These are phyloP conservation scores for Phytopythium montanum DNA, from an alignment of 352 stramenopile genomes.

Conservation along the genomic window DNA sequence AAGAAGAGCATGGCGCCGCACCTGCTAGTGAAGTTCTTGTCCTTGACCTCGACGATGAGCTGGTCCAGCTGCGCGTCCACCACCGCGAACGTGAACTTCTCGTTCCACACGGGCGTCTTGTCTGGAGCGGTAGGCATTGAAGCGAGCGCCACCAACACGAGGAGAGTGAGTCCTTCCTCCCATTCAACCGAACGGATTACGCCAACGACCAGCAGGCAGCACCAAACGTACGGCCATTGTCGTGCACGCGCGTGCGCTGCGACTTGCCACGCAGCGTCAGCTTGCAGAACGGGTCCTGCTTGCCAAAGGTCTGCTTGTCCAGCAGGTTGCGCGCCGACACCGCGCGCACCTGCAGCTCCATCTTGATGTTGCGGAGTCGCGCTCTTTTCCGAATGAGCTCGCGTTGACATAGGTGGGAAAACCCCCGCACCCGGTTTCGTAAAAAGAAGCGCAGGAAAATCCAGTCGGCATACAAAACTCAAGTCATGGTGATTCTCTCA, in stretches of 20 bases:
- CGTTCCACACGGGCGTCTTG: constrained; percentile 74
- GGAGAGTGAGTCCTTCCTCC: background rate
- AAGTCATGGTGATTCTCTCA: background rate
- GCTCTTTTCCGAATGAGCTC: too few relatives aligned
- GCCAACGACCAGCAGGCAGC: background rate
- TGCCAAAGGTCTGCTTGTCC: constrained; percentile 84
- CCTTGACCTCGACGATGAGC: constrained; percentile 72
- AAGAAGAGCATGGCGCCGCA: constrained; percentile 1
- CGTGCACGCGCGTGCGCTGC: constrained; percentile 75
- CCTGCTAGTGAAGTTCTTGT: constrained; percentile 81
- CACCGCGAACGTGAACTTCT: constrained; percentile 79
- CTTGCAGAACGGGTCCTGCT: constrained; percentile 83
- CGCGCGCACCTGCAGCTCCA: constrained; percentile 78
- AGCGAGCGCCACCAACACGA: background rate
- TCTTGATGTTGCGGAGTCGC: constrained; percentile 6
- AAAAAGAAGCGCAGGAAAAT: background rate
- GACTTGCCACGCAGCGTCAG: constrained; percentile 53
- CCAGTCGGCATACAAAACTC: background rate
- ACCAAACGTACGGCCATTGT: constrained; percentile 66
- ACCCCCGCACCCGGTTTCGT: too few relatives aligned
- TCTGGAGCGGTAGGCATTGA: constrained; percentile 20
- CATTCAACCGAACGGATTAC: background rate
- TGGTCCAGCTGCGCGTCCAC: constrained; percentile 71
- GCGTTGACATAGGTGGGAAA: too few relatives aligned
- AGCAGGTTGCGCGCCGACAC: constrained; percentile 77